Base-by-base conservation (phyloP, 495 filamentous ascomycete species). In the Aspergillus wentii region DNA sequence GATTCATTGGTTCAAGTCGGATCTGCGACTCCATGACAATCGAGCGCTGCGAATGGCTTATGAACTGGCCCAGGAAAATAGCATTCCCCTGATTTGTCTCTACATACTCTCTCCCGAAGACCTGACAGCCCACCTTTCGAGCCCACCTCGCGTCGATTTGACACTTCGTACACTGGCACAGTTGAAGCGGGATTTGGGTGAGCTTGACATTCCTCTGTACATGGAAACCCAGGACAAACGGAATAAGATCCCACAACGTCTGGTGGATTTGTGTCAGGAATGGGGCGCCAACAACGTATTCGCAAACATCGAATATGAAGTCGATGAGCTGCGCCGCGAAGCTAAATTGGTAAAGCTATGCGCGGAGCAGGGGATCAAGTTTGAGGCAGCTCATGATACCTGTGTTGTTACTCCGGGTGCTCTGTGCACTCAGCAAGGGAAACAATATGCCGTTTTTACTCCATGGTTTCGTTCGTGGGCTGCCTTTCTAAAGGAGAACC, bases 1-100 rank as follows among this genome's bases (percentile, higher is more conserved):
- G 0, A 77, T 95, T 5, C 86, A 94, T 62, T 94, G 90, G 90
- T 94, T 90, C 64, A 92, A 94, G 57, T 79, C 77, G 39, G 89
- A 95, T 57, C 60, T 95, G 32, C 71, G 90, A 5, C 68, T 74
- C 1, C 49, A 62, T 5, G 90, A 95, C 50, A 95, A 95, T 49
- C 80, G 80, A 13, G 79, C 79, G 0, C 55, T 95, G 30, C 68
- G 74, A 45, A 55, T 76, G 42, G 90, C 89, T 3, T 80, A 72
- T 28, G 65, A 80, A 44, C 77, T 77, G 36, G 85, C 86, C 0
- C 76, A 70, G 35, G 72, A 77, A 18, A 61, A 78, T 11, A 69
- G 73, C 0, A 68, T 87, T 3, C 83, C 84, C 5, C 61, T 95
- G 35, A 78, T 95, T 36, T 75, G 72, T 39, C 59, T 94, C 25